Evolutionary conservation across 1,284 basidiomycete species (phyloP).

Genomic region (Ustilago hordei): DNA sequence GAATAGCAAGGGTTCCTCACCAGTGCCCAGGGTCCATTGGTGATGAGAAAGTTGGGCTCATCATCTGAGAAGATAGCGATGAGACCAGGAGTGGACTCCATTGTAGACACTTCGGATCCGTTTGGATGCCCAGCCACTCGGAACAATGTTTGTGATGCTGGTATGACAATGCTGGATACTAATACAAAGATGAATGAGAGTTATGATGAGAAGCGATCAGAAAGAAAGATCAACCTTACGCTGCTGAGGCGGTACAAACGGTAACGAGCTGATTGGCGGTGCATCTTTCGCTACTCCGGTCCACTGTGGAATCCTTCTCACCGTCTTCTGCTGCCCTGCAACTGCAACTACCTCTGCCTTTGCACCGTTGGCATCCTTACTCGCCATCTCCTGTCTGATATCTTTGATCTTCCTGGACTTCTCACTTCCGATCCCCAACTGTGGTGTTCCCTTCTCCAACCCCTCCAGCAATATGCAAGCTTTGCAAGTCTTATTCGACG

Average conservation of each 20-base stretch:
- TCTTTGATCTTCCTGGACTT: constrained; percentile 52
- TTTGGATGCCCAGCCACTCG: not conserved
- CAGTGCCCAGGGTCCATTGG: constrained; percentile 33
- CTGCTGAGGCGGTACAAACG: constrained; percentile 27
- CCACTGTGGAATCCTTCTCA: constrained; percentile 59
- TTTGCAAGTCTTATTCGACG: constrained; percentile 67
- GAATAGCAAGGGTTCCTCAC: constrained; percentile 46
- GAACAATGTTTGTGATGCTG: not conserved
- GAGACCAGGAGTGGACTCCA: constrained; percentile 19
- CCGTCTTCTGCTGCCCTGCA: constrained; percentile 6
- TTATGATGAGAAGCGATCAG: constrained; percentile 4
- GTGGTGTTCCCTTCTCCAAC: constrained; percentile 64
- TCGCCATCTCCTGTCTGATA: constrained; percentile 29
- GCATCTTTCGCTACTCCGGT: constrained; percentile 44
- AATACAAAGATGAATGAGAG: constrained; percentile 23
- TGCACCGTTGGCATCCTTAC: constrained; percentile 2
- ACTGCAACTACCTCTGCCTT: not conserved
- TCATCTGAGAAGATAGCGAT: constrained; percentile 35
- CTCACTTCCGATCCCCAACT: constrained; percentile 63
- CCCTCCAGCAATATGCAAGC: constrained; percentile 68
- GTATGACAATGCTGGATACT: constrained; percentile 18
- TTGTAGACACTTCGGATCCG: constrained; percentile 16
- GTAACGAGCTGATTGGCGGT: constrained; percentile 31
- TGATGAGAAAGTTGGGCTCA: constrained; percentile 40
- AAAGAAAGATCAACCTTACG: constrained; percentile 30